These are phyloP conservation scores for Lizonia empirigonia DNA, from an alignment of 2,329 filamentous ascomycete species.

Conservation along the genomic window DNA sequence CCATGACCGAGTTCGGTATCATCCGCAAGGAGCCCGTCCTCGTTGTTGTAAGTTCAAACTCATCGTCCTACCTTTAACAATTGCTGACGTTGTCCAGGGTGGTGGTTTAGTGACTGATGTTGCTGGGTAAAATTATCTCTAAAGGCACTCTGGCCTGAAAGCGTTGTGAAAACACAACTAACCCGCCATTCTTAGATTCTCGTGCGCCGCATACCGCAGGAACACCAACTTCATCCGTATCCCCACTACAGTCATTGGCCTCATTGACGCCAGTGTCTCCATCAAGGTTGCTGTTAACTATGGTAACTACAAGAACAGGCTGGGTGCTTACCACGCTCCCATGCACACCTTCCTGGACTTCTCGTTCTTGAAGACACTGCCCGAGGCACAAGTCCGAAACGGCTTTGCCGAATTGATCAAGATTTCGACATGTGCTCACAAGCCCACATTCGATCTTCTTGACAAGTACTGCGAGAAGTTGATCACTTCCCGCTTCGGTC, in stretches of 20 bases:
- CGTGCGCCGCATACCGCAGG: slow-evolving; percentile 72
- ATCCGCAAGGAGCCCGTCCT: slow-evolving; percentile 62
- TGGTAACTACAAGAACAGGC: slow-evolving; percentile 75
- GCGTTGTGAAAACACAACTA: slow-evolving; percentile 26
- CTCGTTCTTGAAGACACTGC: slow-evolving; percentile 70
- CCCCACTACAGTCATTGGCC: slow-evolving; percentile 74
- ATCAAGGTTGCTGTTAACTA: slow-evolving; percentile 83
- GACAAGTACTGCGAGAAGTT: slow-evolving; percentile 72
- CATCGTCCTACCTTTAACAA: not conserved
- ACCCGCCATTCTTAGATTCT: slow-evolving; percentile 45
- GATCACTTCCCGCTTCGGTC: slow-evolving; percentile 69
- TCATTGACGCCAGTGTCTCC: slow-evolving; percentile 76
- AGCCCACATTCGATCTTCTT: slow-evolving; percentile 68
- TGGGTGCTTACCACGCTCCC: slow-evolving; percentile 75
- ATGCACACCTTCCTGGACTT: slow-evolving; percentile 76
- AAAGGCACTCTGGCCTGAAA: slow-evolving; percentile 57
- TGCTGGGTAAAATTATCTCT: slow-evolving; percentile 65
- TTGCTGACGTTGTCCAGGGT: slow-evolving; percentile 23
- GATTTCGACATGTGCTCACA: slow-evolving; percentile 73
- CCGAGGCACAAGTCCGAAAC: slow-evolving; percentile 71
- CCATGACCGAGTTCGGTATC: slow-evolving; percentile 75
- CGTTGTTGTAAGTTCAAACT: slow-evolving; percentile 36
- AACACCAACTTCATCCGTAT: slow-evolving; percentile 77
- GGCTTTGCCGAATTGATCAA: slow-evolving; percentile 78
- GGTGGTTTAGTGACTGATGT: slow-evolving; percentile 58